Base-by-base conservation (phyloP, 140 eudicot genomes). In the Oenanthe javanica region DNA sequence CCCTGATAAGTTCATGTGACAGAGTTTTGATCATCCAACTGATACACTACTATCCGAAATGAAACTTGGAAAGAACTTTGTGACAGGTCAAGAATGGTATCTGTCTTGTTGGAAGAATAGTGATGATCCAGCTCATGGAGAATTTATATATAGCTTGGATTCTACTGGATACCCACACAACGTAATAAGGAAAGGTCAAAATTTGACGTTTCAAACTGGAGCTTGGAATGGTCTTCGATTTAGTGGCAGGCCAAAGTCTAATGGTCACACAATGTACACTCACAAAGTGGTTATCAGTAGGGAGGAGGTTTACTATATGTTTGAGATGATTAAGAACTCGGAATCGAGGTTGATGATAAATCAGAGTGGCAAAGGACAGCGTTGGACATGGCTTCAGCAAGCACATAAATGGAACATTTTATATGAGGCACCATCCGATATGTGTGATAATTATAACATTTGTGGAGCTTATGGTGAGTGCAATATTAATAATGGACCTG, bases 41-140 rank as follows among this genome's bases (percentile, higher is more conserved):
- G 93, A 89, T 78, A 89, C 91, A 5, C 42, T 83, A 19, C 57
- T 89, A 45, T 87, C 91, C 2, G 91, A 85, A 5, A 85, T 89
- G 93, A 87, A 80, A 48, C 79, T 89, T 23, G 91, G 93, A 0
- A 79, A 78, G 81, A 82, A 87, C 59, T 75, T 87, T 8, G 10
- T 69, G 10, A 83, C 91, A 0, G 89, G 91, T 6, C 67, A 67
- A 36, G 88, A 84, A n/a, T 13, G 42, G 42, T 66, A 45, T 23
- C 43, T 87, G n/a, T 77, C 85, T 2, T 81, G 88, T 9, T 85
- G 93, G 93, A 87, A 83, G 49, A 85, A 51, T 21, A 79, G 42
- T 14, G 78, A 85, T 21, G 88, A 87, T 77, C 90, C 88, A 21
- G 79, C 81, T 76, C 78, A 10, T 25, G 86, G 90, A 31, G 88